These are phyloP conservation scores for Kandelia obovata DNA, from an alignment of 345 rosid species.

Conservation along the genomic window DNA sequence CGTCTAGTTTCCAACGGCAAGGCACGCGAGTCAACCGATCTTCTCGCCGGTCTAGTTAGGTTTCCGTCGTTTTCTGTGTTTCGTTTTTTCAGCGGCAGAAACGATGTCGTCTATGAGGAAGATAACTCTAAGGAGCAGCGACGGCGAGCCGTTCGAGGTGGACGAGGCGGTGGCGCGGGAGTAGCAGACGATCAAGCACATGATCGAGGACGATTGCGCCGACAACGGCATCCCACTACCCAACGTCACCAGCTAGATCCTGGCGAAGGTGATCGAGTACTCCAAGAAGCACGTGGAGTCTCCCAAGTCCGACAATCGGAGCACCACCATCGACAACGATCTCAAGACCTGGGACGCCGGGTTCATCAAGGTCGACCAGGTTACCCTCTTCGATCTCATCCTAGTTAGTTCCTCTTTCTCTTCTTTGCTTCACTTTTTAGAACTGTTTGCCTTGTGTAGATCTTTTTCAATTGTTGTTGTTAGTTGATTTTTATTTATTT, in stretches of 20 bases:
- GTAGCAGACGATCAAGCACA: conserved; percentile 29
- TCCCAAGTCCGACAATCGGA: conserved; percentile 3
- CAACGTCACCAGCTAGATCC: conserved; percentile 30
- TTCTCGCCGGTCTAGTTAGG: no score
- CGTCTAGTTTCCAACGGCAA: no score
- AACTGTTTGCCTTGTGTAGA: not conserved
- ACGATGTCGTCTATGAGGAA: conserved; percentile 20
- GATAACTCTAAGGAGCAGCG: conserved; percentile 23
- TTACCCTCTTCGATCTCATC: conserved; percentile 31
- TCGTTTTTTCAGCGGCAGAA: no score
- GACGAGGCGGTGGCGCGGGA: conserved; percentile 24
- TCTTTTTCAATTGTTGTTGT: no score
- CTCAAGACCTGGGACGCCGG: conserved; percentile 27
- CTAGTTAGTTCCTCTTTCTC: conserved; percentile 1
- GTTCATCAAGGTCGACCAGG: conserved; percentile 31
- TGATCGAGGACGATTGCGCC: conserved; percentile 30
- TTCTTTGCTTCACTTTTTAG: not conserved
- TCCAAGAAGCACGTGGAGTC: conserved; percentile 31
- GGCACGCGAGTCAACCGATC: no score
- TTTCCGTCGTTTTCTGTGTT: no score
- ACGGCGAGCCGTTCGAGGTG: conserved; percentile 24
- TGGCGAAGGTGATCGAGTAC: conserved; percentile 34
- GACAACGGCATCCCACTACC: conserved; percentile 27
- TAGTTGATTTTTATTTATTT: no score
- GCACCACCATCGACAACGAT: conserved; percentile 5